Base-by-base conservation (phyloP, 1,139 yeast genomes). In the Candida sp. region DNA sequence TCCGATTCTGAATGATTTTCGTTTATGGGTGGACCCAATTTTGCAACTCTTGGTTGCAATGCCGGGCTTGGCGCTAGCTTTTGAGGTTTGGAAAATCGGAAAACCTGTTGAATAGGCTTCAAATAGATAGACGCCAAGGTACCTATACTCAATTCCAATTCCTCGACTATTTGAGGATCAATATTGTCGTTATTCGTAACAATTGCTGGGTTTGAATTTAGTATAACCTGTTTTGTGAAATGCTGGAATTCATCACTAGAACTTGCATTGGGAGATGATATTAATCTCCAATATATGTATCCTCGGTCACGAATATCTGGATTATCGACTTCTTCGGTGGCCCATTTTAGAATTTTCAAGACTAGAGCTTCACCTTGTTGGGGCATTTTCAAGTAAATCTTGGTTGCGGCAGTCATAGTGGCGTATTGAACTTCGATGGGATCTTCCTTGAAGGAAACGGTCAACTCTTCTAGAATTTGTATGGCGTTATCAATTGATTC, bases 271-370 rank as follows among this genome's bases (percentile, higher is more conserved):
- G 71, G 71, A 0, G 82, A 60, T 0, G 95, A 80, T 6, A 91
- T 66, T 25, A 90, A 61, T 43, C 96, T 73, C 95, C 96, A 87
- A 61, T 91, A 91, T 66, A 89, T 82, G 57, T 72, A 86, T 0
- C 95, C 97, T 38, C 97, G 67, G 52, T 88, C 96, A 49, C 97
- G 75, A 12, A 90, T 66, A 63, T 91, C 98, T 0, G 97, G 97
- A 53, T 70, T 75, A 50, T 84, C 83, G 0, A 76, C 71, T 21
- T 83, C 87, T 52, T 88, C 95, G 0, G 96, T 87, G 4, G 91
- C 87, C 66, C 75, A 67, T 57, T 81, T 84, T 45, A 90, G 66
- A 0, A 86, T 71, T 35, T 73, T 69, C 33, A 89, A 68, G 2
- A 89, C 79, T 21, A 83, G 56, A 1, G 66, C 57, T 54, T 86